These are phyloP conservation scores for Hygrocybe coccinea DNA, from an alignment of 768 basidiomycete genomes.

Conservation along the genomic window DNA sequence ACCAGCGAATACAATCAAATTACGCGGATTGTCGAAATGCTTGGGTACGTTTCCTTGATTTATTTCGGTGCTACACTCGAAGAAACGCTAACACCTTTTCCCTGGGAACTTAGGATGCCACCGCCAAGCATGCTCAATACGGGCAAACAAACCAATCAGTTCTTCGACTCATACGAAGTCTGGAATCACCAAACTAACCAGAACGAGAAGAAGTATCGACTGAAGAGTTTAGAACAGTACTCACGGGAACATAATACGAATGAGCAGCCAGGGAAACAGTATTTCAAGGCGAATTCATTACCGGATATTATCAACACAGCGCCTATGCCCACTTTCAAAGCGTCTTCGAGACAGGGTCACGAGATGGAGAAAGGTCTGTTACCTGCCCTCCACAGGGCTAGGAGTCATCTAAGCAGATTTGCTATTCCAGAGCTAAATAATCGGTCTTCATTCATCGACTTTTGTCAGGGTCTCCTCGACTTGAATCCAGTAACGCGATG, in stretches of 20 bases:
- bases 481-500: constrained; percentile 93
- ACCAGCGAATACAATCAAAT: constrained; percentile 99
- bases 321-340: constrained; percentile 84
- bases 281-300: constrained; percentile 90
- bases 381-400: constrained; percentile 3
- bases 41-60: constrained; percentile 62
- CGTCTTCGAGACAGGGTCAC: constrained; percentile 57
- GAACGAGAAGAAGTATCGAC: constrained; percentile 76
- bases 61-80: background rate
- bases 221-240: constrained; percentile 94
- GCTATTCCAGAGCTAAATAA: constrained; percentile 78
- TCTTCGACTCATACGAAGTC: constrained; percentile 76
- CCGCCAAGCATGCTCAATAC: constrained; percentile 91
- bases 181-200: constrained; percentile 61
- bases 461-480: constrained; percentile 90
- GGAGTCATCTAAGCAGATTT: background rate
- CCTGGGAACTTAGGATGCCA: constrained; percentile 58
- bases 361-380: constrained; percentile 86
- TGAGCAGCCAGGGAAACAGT: constrained; percentile 98
- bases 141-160: constrained; percentile 92
- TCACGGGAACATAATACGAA: constrained; percentile 91
- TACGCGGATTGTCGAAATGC: constrained; percentile 95
- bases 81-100: background rate
- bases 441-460: constrained; percentile 93
- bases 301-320: constrained; percentile 96